Evolutionary conservation across 2,329 filamentous ascomycete species (phyloP).

Genomic region (Neonectria sp.): DNA sequence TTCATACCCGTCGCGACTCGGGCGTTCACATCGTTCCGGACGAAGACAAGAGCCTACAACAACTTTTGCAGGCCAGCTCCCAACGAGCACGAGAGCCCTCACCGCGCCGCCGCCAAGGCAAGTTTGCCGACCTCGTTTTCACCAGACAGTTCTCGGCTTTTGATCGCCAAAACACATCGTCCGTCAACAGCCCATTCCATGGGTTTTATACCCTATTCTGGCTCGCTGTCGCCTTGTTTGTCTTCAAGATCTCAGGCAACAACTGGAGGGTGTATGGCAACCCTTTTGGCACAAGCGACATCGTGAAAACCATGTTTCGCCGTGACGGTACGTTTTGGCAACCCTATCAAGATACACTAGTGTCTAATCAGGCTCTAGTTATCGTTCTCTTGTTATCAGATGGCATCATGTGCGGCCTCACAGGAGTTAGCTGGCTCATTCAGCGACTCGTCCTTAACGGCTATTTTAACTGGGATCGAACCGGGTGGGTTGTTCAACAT

Average conservation of each 20-base stretch:
- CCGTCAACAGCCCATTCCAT: conserved; percentile 79
- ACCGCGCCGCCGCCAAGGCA: conserved; percentile 37
- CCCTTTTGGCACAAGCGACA: conserved; percentile 79
- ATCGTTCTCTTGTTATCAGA: conserved; percentile 74
- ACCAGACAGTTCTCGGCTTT: conserved; percentile 82
- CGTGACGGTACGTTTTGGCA: conserved; percentile 58
- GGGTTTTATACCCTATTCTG: conserved; percentile 88
- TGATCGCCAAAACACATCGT: conserved; percentile 77
- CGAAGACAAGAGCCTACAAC: conserved; percentile 48
- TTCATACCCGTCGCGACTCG: conserved; percentile 37
- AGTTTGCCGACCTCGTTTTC: conserved; percentile 73
- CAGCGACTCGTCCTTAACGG: conserved; percentile 73
- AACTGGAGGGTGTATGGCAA: conserved; percentile 81
- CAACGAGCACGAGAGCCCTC: conserved; percentile 41
- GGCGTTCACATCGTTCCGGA: conserved; percentile 48
- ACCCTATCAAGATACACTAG: background rate
- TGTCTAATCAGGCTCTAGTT: conserved; percentile 52
- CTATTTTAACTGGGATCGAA: conserved; percentile 76
- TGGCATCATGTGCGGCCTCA: conserved; percentile 77
- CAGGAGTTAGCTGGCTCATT: conserved; percentile 75
- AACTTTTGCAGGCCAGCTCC: conserved; percentile 46
- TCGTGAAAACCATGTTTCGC: conserved; percentile 77
- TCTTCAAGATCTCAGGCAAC: conserved; percentile 75
- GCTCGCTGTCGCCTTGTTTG: conserved; percentile 77
- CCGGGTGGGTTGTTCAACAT: conserved; percentile 83